Base-by-base conservation (phyloP, 2,329 filamentous ascomycete genomes). In the Penicillium occitanis region DNA sequence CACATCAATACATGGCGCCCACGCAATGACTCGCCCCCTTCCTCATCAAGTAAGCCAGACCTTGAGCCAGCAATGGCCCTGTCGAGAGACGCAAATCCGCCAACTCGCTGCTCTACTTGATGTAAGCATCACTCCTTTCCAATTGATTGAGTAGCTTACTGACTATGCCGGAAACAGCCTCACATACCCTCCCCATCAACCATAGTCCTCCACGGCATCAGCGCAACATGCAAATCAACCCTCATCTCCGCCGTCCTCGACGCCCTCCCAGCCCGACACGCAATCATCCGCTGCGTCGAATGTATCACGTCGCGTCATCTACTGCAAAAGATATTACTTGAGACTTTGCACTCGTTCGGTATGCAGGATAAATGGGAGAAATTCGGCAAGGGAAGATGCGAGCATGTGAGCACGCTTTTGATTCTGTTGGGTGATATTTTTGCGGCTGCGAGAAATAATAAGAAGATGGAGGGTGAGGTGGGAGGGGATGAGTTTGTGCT, bases 141-240 rank as follows among this genome's bases (percentile, higher is more conserved):
- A 17, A 40, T 40, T 13, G 13, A 40, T 6, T 42, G 37, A 42
- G 13, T 17, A 42, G 1, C 40, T 42, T 17, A 42, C 40, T n/a
- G 40, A n/a, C 40, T 42, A 42, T 13, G 14, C 1, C 22, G 14
- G 8, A 28, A 59, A n/a, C 59, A 81, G 78, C 73, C 74, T 50
- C 44, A 66, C 17, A 69, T 89, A n/a, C 89, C 91, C 35, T 89
- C 87, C 65, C 91, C 90, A 65, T 83, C 87, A 11, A 91, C 91
- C 67, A 77, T 97, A 11, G 88, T 97, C 25, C 78, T 96, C 59
- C 89, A 98, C 76, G 95, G 95, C 61, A 87, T 93, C 35, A 89
- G 93, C 73, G 90, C 92, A 1, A 96, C 93, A 0, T 94, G 93
- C 48, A 98, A 98, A 80, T 91, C 88, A 37, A 86, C 87, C 58